Evolutionary conservation across 306 rosid genomes (phyloP), one percentile per base, ranked within the genome.

Genomic region (Prunus padus): DNA sequence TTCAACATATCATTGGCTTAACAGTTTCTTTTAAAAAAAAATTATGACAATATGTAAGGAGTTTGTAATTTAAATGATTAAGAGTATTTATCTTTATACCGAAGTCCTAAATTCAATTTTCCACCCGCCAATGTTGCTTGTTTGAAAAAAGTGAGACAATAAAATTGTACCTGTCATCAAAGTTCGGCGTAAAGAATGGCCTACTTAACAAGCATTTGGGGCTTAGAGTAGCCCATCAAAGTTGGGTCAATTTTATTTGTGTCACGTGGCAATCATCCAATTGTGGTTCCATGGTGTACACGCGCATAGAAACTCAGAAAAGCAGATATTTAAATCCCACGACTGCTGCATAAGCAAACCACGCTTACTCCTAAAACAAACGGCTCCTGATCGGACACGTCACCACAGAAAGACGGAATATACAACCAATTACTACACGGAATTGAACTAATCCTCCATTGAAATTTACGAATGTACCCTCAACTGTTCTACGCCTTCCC

Each of bases 311-410:
- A 65, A 4, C 19, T 4, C 8, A 25, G 4, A 46, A 16, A 46
- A 42, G 42, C 45, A 68, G 23, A 8, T 25, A 14, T 20, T 13
- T 26, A 16, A 19, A 59, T 37, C 63, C 13, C 60, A 78, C 52
- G 66, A 81, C 20, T 37, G 81, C 61, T 61, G 47, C 19, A 19
- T 28, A 12, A 67, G 12, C 57, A 49, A 55, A 49, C 88, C 89
- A 72, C 89, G 83, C 68, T 22, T 20, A 25, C 20, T 16, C 65
- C 59, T 0, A 59, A 25, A 19, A 72, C 47, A 4, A 1, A 51
- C 67, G 81, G 76, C 22, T 15, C 40, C 0, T 0, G 26, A 6
- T 55, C 25, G 7, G 75, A 82, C 97, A 85, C 91, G 82, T 86
- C 91, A 75, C 40, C 76, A 25, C 19, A 0, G 6, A 8, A 22